Base-by-base conservation (phyloP, 495 filamentous ascomycete species). In the Xylaria flabelliformis region DNA sequence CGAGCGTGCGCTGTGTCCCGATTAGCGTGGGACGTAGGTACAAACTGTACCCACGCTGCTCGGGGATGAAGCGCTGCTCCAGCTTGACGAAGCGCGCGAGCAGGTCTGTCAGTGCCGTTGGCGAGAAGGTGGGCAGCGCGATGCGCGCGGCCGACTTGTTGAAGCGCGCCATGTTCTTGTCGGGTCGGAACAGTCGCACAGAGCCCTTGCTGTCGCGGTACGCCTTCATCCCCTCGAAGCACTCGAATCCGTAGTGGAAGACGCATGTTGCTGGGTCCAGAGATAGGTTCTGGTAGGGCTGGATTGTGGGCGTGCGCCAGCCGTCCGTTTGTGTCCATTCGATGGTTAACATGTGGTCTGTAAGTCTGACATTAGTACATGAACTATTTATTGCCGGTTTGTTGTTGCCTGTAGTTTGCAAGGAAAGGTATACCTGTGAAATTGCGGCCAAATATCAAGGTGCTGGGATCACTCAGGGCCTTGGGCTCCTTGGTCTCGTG, bases 161-260 rank as follows among this genome's bases (percentile, higher is more conserved):
- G 80, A 99, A 82, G 56, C 96, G 92, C 69, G 86, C 88, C 96
- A 98, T 98, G 85, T 99, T 99, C 86, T 91, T 94, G 82, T 96
- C 91, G 0, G 96, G 96, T n/a, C 96, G 90, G 88, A 99, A 99
- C 26, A 99, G 83, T 21, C 94, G 90, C 71, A 95, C 88, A 56
- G 90, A 77, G 63, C 93, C 93, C 17, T 87, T 81, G 62, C 81
- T 85, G 82, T 96, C 92, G 78, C 92, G 93, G 86, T 98, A 98
- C 44, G 97, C 97, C 84, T 99, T 99, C 94, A 98, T 97, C 72
- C 96, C 96, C 82, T 99, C 96, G 83, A 99, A 99, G 80, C 91
- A 93, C 80, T 94, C 92, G 78, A 98, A 98, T 50, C 93, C 96
- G 82, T 99, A 99, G 88, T 99, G 96, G 84, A 99, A 95, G 56